Base-by-base conservation (phyloP, 768 basidiomycete genomes). In the Pisolithus albus region DNA sequence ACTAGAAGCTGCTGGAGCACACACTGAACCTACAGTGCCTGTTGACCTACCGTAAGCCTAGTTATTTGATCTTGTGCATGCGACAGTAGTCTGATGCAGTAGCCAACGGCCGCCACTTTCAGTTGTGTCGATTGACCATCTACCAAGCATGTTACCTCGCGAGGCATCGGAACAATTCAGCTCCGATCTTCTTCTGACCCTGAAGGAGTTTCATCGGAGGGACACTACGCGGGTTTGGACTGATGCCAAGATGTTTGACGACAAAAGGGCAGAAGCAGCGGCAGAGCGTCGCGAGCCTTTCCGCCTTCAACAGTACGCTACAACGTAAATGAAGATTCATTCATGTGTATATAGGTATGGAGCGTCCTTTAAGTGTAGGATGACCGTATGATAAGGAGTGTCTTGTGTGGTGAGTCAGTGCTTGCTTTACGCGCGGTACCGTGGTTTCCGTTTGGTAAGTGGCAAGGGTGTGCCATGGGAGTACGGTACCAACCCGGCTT, bases 101-200 rank as follows among this genome's bases (percentile, higher is more conserved):
- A 88, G 87, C 52, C 48, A 72, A 44, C 83, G 73, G 26, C 79
- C 83, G 6, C 68, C 81, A 7, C 68, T 97, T 57, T 84, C 83
- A 7, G 88, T 98, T 56, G 82, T 96, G 56, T 93, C 96, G 11
- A 98, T 99, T 55, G 96, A 98, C 71, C 94, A 26, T 7, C 6
- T 26, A 26, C 26, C 26, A 26, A 26, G 26, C 26, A 4, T 26
- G 26, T 7, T 98, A 36, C 96, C 96, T 21, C 79, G 96, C 45
- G 96, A 99, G 69, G 87, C 95, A 5, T 96, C 93, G 1, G 95
- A 99, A 69, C 93, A 96, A 62, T 98, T 98, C 73, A 92, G 90
- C 61, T 59, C 69, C 2, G 92, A 94, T 68, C 76, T 98, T 21
- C 73, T 95, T 32, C 92, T 93, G 6, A 87, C 91, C 5, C 69